Base-by-base conservation (phyloP, 1,139 yeast genomes). In the Debaryomyces fabryi region DNA sequence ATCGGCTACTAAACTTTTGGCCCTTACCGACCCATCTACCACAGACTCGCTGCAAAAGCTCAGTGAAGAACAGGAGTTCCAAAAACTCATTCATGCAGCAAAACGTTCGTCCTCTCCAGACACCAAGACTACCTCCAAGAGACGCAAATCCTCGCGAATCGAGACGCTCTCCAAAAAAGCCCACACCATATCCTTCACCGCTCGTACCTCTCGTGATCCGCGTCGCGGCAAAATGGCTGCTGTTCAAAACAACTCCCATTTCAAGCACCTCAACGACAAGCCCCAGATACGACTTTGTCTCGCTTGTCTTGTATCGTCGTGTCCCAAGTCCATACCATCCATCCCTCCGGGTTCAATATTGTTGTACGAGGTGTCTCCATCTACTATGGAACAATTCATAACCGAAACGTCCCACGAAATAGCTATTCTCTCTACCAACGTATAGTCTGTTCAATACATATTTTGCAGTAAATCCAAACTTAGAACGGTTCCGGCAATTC, bases 231-330 rank as follows among this genome's bases (percentile, higher is more conserved):
- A 54, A 42, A 56, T 56, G 60, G 44, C 54, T n/a, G 46, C 50
- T 21, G 58, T 57, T 8, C 57, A 53, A 30, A 48, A 48, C 24
- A 39, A 39, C 49, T 51, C 63, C 4, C 54, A 47, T 21, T 52
- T 61, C 53, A 55, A 53, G 34, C 54, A 57, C 40, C 56, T 67
- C 42, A 68, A 69, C 50, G 56, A 55, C 25, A 58, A 62, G 42
- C 62, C 59, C n/a, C 50, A 39, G 32, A 54, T 54, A 36, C 49
- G 49, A 6, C 47, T 62, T 16, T 65, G 69, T 46, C 46, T 64
- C 21, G 52, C 54, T n/a, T 65, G 69, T 54, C 57, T 57, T 30
- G 42, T 44, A n/a, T 13, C 40, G 7, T 23, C 39, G 3, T 45
- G 47, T 38, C 35, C 23, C 6, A 27, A 20, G 24, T 23, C 42